Evolutionary conservation across 2,329 filamentous ascomycete genomes (phyloP), one percentile per base, ranked within the genome.

Genomic region (Aspergillus sp.): DNA sequence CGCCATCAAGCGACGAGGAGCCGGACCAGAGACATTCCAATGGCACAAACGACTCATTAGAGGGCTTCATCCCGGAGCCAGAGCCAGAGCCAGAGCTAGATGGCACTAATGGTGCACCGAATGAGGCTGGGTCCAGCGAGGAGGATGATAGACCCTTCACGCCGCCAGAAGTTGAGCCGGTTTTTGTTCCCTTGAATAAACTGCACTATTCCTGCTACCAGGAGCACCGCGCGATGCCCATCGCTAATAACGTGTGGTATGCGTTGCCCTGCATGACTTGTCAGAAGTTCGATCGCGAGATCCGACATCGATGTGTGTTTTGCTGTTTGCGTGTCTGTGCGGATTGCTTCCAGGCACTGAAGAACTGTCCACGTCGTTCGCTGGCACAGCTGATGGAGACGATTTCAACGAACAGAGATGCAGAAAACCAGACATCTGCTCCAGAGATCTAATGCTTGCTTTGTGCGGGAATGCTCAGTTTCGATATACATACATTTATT

Each of bases 181-280:
- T 72, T 44, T 64, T 72, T 7, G 70, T 75, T 9, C 70, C 70
- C 4, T 64, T 78, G 52, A 72, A 66, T 39, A 68, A 68, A 49
- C 58, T 71, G 13, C 76, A 78, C 52, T 73, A 68, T 54, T 58
- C 63, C 30, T 79, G 76, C 61, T 78, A 73, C 59, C 74, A 77
- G 56, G 67, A 69, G 6, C 76, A 79, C 51, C 66, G 68, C 12
- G 62, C 64, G 0, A 76, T 78, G 69, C 66, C 66, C 2, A 54
- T 63, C 2, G 66, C 71, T n/a, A 68, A 67, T 46, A 79, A 79
- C 57, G 61, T 66, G 53, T 73, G 73, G 70, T 72, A 74, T 61
- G 66, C 75, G 5, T 65, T 77, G 34, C 76, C 75, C 9, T 79
- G 76, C 63, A 77, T 78, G 75, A 71, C 74, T 4, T 79, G 76